These are phyloP conservation scores for Posidonia oceanica DNA, from an alignment of 116 monocot species.

Conservation along the genomic window DNA sequence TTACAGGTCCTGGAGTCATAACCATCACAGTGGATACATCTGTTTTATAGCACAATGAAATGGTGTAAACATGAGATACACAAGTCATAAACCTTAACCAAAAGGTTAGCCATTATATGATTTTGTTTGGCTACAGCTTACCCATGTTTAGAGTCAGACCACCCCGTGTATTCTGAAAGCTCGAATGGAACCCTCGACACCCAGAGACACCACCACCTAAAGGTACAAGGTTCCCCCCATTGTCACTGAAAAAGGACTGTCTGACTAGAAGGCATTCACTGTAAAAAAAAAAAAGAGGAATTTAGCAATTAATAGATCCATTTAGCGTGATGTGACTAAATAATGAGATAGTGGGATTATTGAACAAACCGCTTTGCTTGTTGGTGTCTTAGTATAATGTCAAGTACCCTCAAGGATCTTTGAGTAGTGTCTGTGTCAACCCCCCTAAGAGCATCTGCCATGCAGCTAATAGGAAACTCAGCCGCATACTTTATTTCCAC, in stretches of 20 bases:
- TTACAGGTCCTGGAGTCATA: slow-evolving; percentile 67
- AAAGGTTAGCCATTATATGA: too few species aligned
- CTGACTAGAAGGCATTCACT: slow-evolving; percentile 75
- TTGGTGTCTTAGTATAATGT: slow-evolving; percentile 65
- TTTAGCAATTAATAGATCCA: not conserved
- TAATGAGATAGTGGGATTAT: not conserved
- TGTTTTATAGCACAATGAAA: slow-evolving; percentile 11
- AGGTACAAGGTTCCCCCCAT: slow-evolving; percentile 26
- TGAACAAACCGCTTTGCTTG: slow-evolving; percentile 49
- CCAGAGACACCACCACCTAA: slow-evolving; percentile 74
- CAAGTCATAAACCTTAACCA: too few species aligned
- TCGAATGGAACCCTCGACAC: slow-evolving; percentile 69
- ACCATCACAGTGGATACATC: slow-evolving; percentile 84
- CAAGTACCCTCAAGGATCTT: slow-evolving; percentile 59
- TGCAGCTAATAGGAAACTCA: slow-evolving; percentile 43
- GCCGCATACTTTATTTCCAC: slow-evolving; percentile 50
- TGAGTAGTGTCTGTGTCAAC: slow-evolving; percentile 30
- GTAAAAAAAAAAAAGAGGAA: not conserved
- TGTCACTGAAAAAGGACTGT: slow-evolving; percentile 66
- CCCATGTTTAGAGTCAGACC: slow-evolving; percentile 83
- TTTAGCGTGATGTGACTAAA: too few species aligned
- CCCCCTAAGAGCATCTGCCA: slow-evolving; percentile 34
- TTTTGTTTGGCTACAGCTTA: slow-evolving; percentile 14
- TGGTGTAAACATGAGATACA: not conserved
- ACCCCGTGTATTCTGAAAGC: slow-evolving; percentile 46